Evolutionary conservation across 2,329 filamentous ascomycete species (phyloP).

Genomic region (Orbilia blumenaviensis): DNA sequence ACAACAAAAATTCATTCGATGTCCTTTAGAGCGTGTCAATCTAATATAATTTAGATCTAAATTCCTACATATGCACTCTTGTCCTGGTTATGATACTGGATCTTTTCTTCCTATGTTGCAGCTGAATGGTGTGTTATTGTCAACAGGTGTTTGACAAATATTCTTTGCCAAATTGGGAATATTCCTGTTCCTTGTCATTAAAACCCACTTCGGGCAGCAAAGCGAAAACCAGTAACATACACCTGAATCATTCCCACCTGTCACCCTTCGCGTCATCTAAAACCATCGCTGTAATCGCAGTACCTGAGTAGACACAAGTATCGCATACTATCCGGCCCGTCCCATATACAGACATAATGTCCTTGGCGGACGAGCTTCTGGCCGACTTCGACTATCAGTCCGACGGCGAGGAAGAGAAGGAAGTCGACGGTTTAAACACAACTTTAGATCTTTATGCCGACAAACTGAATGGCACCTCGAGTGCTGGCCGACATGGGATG

Average conservation of each 20-base stretch:
- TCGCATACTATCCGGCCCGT: slow-evolving; percentile 37
- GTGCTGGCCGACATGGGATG: slow-evolving; percentile 63
- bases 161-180: not conserved
- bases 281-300: not conserved
- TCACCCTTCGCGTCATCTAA: not conserved
- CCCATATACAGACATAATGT: slow-evolving; percentile 73
- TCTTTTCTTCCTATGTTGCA: too few relatives aligned
- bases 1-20: not conserved
- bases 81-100: too few relatives aligned
- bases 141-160: not conserved
- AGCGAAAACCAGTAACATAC: not conserved
- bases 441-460: slow-evolving; percentile 61
- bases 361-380: slow-evolving; percentile 88
- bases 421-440: slow-evolving; percentile 63
- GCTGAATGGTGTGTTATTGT: too few relatives aligned
- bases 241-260: not conserved
- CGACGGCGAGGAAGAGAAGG: slow-evolving; percentile 72
- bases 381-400: slow-evolving; percentile 90
- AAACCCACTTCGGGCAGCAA: not conserved
- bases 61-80: too few relatives aligned
- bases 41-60: not conserved
- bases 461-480: slow-evolving; percentile 58
- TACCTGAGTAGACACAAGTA: not conserved
- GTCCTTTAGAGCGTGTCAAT: not conserved
- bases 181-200: not conserved